Conservation (phyloP, 352 stramenopile species). For the Pelagophyceae sp. region DNA sequence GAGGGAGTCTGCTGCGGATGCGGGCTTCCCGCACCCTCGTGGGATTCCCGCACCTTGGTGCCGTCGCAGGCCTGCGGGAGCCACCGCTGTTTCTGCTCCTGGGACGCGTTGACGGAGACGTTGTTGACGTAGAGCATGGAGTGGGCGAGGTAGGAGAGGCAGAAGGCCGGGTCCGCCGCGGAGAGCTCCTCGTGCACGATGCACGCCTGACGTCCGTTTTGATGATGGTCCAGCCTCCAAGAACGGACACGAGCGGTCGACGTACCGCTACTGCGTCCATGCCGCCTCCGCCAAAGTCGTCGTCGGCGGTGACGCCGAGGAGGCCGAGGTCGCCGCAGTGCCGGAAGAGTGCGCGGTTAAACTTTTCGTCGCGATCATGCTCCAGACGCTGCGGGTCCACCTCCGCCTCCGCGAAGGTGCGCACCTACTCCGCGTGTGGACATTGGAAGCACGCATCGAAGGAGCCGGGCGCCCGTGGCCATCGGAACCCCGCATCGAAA, state of each 20-base stretch:
- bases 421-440: no score
- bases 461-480: no score
- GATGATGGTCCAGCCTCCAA: no score
- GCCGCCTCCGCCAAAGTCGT: slow-evolving; percentile 89
- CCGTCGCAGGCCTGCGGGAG: neutral
- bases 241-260: no score
- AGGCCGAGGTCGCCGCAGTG: slow-evolving; percentile 80
- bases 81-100: slow-evolving; percentile 23
- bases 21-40: no score
- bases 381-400: slow-evolving; percentile 93
- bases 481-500: no score
- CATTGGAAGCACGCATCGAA: no score
- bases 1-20: no score
- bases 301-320: slow-evolving; percentile 84
- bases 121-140: slow-evolving; percentile 61
- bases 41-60: no score
- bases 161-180: slow-evolving; percentile 94
- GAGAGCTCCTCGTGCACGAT: slow-evolving; percentile 68
- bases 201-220: no score
- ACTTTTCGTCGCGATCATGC: slow-evolving; percentile 89
- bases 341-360: slow-evolving; percentile 87
- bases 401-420: slow-evolving; percentile 82
- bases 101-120: slow-evolving; percentile 48
- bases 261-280: slow-evolving; percentile 92
- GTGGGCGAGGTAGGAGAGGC: slow-evolving; percentile 86